phyloP scores from a whole-genome alignment of 768 basidiomycete genomes.

The Fistulinella prunicolor region DNA sequence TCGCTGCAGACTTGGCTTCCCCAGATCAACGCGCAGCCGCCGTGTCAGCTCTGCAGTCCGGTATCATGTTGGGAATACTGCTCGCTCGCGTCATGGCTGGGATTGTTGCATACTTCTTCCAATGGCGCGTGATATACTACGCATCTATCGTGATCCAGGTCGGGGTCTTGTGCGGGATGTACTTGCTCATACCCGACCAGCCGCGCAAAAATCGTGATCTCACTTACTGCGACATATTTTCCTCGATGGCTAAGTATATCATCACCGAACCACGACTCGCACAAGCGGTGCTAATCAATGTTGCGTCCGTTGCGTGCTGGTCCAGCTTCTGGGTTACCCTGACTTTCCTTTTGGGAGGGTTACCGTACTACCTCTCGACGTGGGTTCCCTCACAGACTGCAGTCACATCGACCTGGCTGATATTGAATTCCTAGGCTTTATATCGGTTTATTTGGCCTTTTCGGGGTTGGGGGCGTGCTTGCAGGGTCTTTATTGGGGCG shows the following conservation, averaged over 20 bases:
- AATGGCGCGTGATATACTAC: conserved; percentile 42
- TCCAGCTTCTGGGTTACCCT: conserved; percentile 37
- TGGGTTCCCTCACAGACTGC: conserved; percentile 6
- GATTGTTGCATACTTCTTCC: conserved; percentile 37
- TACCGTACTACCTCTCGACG: conserved; percentile 37
- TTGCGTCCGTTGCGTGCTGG: conserved; percentile 28
- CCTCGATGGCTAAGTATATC: conserved; percentile 40
- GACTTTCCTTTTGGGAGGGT: conserved; percentile 41
- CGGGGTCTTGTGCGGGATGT: conserved; percentile 27
- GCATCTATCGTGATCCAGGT: conserved; percentile 36
- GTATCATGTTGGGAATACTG: conserved; percentile 26
- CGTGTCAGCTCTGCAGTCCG: conserved; percentile 31
- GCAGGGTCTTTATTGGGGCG: conserved; percentile 21
- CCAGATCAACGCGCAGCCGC: conserved; percentile 15
- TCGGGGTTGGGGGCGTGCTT: conserved; percentile 39
- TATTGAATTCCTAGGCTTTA: conserved; percentile 11
- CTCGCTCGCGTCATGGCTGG: conserved; percentile 34
- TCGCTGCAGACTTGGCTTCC: conserved; percentile 44
- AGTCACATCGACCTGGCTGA: background rate
- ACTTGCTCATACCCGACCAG: conserved; percentile 38
- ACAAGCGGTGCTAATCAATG: conserved; percentile 27
- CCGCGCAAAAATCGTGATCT: conserved; percentile 37
- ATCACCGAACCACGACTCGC: conserved; percentile 40
- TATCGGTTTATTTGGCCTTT: conserved; percentile 48
- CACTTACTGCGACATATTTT: conserved; percentile 33